Evolutionary conservation across 2,329 filamentous ascomycete species (phyloP).

Genomic region (Botrytis hyacinthi): DNA sequence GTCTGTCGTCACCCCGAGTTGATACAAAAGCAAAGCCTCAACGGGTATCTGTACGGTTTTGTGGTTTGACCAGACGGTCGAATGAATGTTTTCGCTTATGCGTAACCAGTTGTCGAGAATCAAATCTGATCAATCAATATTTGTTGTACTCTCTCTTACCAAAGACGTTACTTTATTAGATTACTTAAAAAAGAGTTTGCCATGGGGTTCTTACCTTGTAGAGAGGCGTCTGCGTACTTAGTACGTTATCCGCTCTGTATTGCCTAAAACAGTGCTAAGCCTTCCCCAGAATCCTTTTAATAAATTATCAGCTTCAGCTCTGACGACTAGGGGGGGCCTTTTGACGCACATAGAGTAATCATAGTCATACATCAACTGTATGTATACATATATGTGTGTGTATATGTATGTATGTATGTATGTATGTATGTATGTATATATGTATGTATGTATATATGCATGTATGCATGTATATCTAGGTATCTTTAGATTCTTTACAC

Average conservation of each 20-base stretch:
- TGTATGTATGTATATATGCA: neutral
- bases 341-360: constrained; percentile 2
- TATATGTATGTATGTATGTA: neutral
- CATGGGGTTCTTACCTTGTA: neutral
- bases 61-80: neutral
- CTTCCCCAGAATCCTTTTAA: constrained; percentile 18
- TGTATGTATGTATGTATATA: neutral
- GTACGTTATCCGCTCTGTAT: neutral
- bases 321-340: neutral
- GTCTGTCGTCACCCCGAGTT: neutral
- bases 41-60: neutral
- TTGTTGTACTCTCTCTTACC: neutral
- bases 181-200: neutral
- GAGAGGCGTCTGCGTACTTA: neutral
- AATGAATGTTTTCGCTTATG: neutral
- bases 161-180: neutral
- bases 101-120: neutral
- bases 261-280: neutral
- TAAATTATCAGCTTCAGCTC: constrained; percentile 15
- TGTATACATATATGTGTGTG: neutral
- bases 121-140: constrained; percentile 5
- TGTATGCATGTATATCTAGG: neutral
- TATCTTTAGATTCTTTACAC: neutral
- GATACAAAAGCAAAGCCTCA: neutral
- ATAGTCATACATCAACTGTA: constrained; percentile 1